Evolutionary conservation across 495 filamentous ascomycete genomes (phyloP), one percentile per base, ranked within the genome.

Genomic region (Chaetomium cochliodes): DNA sequence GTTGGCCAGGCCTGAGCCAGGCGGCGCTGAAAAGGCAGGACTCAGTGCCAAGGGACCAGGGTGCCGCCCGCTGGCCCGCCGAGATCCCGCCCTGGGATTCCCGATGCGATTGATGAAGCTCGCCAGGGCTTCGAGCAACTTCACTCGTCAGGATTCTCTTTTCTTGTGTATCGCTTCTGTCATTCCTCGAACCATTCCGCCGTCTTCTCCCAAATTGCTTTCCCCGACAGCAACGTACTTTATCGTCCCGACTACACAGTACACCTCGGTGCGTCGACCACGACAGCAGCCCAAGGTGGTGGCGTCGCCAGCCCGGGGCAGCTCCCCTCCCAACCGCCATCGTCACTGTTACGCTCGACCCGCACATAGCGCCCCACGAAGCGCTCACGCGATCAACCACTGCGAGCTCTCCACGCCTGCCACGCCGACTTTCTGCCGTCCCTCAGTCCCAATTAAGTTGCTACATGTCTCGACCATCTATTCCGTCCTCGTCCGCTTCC

Each of bases 301-400:
- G 63, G 60, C 63, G 63, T 60, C 57, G 57, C 50, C 60, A 5
- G 37, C 47, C 49, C 25, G 57, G 51, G 57, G 30, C 61, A 50
- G 28, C 22, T 28, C 46, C 30, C 23, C 15, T 3, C 20, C 55
- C 37, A 33, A 7, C 22, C 41, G 50, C 25, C 41, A 18, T 55
- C 61, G 30, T 47, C 44, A 56, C 51, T n/a, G 54, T 33, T 30
- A 26, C 18, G 25, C 49, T 39, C 25, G 54, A 37, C 62, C 47
- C 49, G 60, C 57, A 65, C 54, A 56, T 65, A 53, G 65, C 41
- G 67, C 53, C 59, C 60, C 60, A 58, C 50, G 46, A 60, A 54
- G n/a, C 58, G 65, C 72, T 73, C 72, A 74, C 72, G 69, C 70
- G 72, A 74, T 62, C 72, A 71, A 50, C 67, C 57, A 46, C 64